Conservation (phyloP, 1,284 basidiomycete genomes). For the Papiliotrema nemorosa region DNA sequence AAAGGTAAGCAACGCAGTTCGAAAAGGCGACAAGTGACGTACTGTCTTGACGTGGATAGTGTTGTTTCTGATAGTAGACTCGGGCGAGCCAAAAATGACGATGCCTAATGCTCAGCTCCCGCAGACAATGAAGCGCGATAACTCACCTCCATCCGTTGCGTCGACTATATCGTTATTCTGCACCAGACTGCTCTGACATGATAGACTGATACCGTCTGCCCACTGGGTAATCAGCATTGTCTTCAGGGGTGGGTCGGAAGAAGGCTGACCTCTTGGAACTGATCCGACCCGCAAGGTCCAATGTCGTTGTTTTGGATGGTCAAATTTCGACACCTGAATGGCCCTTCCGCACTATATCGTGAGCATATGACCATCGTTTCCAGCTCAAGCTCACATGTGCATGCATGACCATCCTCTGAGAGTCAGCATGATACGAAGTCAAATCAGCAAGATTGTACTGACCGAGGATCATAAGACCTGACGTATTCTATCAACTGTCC, state of each 20-base stretch:
- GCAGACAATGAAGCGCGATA: background rate
- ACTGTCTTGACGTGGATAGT: slow-evolving; percentile 65
- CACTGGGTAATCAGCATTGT: slow-evolving; percentile 48
- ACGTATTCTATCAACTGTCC: slow-evolving; percentile 43
- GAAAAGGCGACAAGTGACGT: slow-evolving; percentile 7
- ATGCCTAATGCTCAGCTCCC: slow-evolving; percentile 51
- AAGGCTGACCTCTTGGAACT: slow-evolving; percentile 32
- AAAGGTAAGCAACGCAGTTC: background rate
- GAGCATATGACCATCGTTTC: background rate
- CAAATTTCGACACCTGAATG: slow-evolving; percentile 60
- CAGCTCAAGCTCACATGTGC: slow-evolving; percentile 29
- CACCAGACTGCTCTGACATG: slow-evolving; percentile 64
- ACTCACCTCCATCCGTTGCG: slow-evolving; percentile 59
- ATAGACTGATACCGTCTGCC: slow-evolving; percentile 80
- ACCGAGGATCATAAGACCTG: slow-evolving; percentile 38
- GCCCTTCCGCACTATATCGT: slow-evolving; percentile 55
- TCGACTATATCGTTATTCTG: slow-evolving; percentile 66
- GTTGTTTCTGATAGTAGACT: slow-evolving; percentile 67
- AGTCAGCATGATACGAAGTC: background rate
- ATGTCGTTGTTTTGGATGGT: slow-evolving; percentile 75
- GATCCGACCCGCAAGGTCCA: slow-evolving; percentile 49
- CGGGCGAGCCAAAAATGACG: slow-evolving; percentile 77
- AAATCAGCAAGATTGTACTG: background rate
- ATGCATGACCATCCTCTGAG: slow-evolving; percentile 39
- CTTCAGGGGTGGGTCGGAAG: background rate